Conservation (phyloP, 176 grass and related monocot species). For the Musa itinerans region DNA sequence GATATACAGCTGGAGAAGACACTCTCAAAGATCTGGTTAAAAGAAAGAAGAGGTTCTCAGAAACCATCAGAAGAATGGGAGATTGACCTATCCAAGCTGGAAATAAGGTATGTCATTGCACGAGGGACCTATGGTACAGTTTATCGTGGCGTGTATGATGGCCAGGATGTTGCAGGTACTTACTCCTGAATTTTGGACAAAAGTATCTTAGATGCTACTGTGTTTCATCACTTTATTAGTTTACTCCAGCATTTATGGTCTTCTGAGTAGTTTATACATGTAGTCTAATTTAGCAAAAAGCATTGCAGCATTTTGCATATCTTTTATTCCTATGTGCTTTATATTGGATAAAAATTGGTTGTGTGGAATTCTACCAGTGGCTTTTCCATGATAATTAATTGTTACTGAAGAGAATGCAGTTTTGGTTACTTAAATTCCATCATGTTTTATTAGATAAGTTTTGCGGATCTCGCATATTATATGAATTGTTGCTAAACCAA, state of each 20-base stretch:
- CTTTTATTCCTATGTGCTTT: too few species aligned
- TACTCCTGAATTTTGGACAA: neutral
- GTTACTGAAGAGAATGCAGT: neutral
- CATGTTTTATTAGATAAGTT: neutral
- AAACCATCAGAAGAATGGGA: conserved; percentile 57
- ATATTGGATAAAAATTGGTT: too few species aligned
- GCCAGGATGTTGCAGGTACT: conserved; percentile 65
- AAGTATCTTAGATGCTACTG: neutral
- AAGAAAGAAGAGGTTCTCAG: conserved; percentile 35
- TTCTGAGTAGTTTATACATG: too few species aligned
- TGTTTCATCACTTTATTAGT: conserved; percentile 1
- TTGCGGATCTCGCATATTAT: too few species aligned
- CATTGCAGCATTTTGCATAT: too few species aligned
- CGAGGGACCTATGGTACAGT: conserved; percentile 78
- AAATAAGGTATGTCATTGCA: conserved; percentile 59
- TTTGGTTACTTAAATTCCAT: neutral
- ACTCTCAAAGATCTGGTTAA: conserved; percentile 56
- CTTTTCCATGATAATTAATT: neutral
- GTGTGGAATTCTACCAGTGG: too few species aligned
- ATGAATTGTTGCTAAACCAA: too few species aligned
- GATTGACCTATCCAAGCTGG: conserved; percentile 65
- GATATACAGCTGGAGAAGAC: conserved; percentile 78
- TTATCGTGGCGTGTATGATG: conserved; percentile 72
- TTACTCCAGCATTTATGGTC: neutral
- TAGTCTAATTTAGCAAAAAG: too few species aligned